Conservation (phyloP, 2,329 filamentous ascomycete species). For the Aureobasidium vineae region DNA sequence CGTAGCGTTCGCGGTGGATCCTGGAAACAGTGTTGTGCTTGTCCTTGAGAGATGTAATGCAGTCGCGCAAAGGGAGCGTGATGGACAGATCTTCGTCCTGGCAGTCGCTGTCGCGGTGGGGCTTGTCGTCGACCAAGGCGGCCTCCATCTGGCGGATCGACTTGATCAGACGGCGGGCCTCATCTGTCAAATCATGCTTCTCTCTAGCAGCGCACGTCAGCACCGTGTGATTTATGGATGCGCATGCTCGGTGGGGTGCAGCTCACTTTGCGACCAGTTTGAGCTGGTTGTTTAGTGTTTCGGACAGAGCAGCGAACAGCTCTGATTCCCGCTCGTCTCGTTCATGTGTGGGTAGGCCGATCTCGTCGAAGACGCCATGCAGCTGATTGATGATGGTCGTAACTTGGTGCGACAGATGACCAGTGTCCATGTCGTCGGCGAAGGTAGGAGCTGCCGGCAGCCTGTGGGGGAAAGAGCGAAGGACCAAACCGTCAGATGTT, state of each 20-base stretch:
- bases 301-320: slow-evolving; percentile 88
- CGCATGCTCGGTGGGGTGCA: not conserved
- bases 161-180: slow-evolving; percentile 80
- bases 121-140: slow-evolving; percentile 74
- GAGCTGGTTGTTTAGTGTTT: slow-evolving; percentile 87
- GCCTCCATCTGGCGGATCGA: slow-evolving; percentile 91
- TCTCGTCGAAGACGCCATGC: slow-evolving; percentile 94
- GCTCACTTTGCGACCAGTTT: slow-evolving; percentile 69
- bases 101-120: slow-evolving; percentile 61
- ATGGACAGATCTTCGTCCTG: slow-evolving; percentile 69
- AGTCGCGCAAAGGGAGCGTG: slow-evolving; percentile 78
- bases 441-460: slow-evolving; percentile 35
- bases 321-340: slow-evolving; percentile 86
- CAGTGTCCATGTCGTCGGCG: slow-evolving; percentile 69
- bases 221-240: not conserved
- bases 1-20: slow-evolving; percentile 85
- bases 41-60: slow-evolving; percentile 77
- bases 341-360: slow-evolving; percentile 91
- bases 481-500: not conserved
- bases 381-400: slow-evolving; percentile 90
- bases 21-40: slow-evolving; percentile 78
- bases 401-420: slow-evolving; percentile 91
- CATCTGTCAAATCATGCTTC: slow-evolving; percentile 86
- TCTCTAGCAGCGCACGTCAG: slow-evolving; percentile 52
- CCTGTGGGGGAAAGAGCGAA: slow-evolving; percentile 22